These are phyloP conservation scores for Tylopilus balloui DNA, from an alignment of 768 basidiomycete genomes.

Conservation along the genomic window DNA sequence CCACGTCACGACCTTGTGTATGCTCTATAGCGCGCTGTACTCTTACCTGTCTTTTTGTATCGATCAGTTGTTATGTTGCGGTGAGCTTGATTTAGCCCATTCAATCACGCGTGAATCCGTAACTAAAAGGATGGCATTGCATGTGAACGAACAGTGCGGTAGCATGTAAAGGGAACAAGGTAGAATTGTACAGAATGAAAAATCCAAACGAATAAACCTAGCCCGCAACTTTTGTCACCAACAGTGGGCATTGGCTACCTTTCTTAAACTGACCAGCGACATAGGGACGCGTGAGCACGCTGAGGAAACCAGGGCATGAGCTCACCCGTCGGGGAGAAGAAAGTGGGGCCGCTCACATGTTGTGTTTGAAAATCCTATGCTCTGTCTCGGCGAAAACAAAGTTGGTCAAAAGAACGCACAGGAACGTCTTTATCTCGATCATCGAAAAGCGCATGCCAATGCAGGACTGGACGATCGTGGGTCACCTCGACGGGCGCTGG, in stretches of 20 bases:
- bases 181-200: not conserved
- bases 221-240: slow-evolving; percentile 37
- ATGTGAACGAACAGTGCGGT: not conserved
- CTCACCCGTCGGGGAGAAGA: not conserved
- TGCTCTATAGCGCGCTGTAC: slow-evolving; percentile 14
- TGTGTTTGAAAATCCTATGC: slow-evolving; percentile 52
- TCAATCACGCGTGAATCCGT: not conserved
- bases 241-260: slow-evolving; percentile 60
- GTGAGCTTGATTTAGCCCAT: not conserved
- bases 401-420: slow-evolving; percentile 63
- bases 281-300: slow-evolving; percentile 65
- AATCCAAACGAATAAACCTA: not conserved
- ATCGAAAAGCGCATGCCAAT: slow-evolving; percentile 79
- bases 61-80: slow-evolving; percentile 12
- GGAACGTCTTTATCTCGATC: slow-evolving; percentile 77
- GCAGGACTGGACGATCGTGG: slow-evolving; percentile 53
- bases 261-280: slow-evolving; percentile 47
- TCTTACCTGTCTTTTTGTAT: slow-evolving; percentile 5
- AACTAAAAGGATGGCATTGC: not conserved
- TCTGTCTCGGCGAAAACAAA: slow-evolving; percentile 55
- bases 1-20: slow-evolving; percentile 1
- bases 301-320: slow-evolving; percentile 20
- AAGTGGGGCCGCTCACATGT: slow-evolving; percentile 46
- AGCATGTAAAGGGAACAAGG: not conserved
- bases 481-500: not conserved